Evolutionary conservation across 1,284 basidiomycete genomes (phyloP), one percentile per base, ranked within the genome.

Genomic region (Schizophyllum commune): DNA sequence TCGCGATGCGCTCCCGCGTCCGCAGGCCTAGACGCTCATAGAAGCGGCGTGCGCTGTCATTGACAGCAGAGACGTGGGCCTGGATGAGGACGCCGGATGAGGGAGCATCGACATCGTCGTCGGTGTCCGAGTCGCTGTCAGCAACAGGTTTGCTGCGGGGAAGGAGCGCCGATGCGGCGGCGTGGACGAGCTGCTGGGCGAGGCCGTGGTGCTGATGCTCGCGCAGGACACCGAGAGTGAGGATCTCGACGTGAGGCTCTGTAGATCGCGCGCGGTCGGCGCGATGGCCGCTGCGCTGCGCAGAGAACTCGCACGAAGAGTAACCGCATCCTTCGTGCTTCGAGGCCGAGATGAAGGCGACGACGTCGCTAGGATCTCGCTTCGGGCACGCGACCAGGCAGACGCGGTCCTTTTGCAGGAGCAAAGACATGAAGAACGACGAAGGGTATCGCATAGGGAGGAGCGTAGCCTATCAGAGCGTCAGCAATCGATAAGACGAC

Each of bases 181-280:
- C 69, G 59, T 70, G 71, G 20, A 85, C 71, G 33, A 85, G 79
- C 4, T 72, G 74, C n/a, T 76, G 76, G 5, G 80, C 83, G 51
- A 85, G 72, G 15, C 81, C 80, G 55, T 65, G 71, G 15, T 80
- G 73, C 61, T 74, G 83, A 67, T 76, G 79, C 0, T 71, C 63
- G 5, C 82, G 80, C 17, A 77, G 69, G 19, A 85, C 81, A n/a
- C 83, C 83, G 0, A 85, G 77, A 9, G 83, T 84, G 61, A 85
- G 79, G 67, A 85, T 78, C 63, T 80, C 79, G 17, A 83, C 70
- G 58, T 71, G 75, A 60, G 75, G 71, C 33, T 68, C 67, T 11
- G 65, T 65, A 8, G 39, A 17, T 17, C 39, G 39, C 27, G 17
- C 56, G 61, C 58, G 65, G 63, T 54, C 51, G 19, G n/a, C 52